phyloP scores from a whole-genome alignment of 306 rosid species.

The Gastrolobium bilobum region DNA sequence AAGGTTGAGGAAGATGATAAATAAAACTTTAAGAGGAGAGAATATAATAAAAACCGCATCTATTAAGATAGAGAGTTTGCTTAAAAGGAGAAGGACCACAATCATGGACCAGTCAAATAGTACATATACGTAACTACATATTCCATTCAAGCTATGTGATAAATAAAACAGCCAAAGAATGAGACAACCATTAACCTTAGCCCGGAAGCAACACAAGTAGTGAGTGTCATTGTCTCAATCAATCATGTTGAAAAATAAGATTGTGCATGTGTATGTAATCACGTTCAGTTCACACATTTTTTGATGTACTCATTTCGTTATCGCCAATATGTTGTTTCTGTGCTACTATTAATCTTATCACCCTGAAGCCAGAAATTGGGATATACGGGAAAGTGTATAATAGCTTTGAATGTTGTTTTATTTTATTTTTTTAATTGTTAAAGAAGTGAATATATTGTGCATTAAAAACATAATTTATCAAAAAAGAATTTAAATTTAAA shows the following conservation, averaged over 20 bases:
- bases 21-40: not conserved
- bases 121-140: not conserved
- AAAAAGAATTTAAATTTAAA: too few species aligned
- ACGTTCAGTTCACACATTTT: not conserved
- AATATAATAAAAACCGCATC: not conserved
- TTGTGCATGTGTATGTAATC: not conserved
- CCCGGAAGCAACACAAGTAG: not conserved
- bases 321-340: not conserved
- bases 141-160: conserved; percentile 25
- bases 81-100: not conserved
- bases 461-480: too few species aligned
- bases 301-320: not conserved
- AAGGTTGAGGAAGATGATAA: not conserved
- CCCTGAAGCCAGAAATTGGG: not conserved
- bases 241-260: not conserved
- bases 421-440: not conserved
- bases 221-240: conserved; percentile 31
- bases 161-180: conserved; percentile 25
- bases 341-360: too few species aligned
- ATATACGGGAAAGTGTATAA: not conserved
- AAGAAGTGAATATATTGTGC: not conserved
- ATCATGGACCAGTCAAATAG: not conserved
- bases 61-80: not conserved
- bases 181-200: not conserved
- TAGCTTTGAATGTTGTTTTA: too few species aligned